Conservation (phyloP, 169 alveolate genomes). For the Plasmodium ovale region DNA sequence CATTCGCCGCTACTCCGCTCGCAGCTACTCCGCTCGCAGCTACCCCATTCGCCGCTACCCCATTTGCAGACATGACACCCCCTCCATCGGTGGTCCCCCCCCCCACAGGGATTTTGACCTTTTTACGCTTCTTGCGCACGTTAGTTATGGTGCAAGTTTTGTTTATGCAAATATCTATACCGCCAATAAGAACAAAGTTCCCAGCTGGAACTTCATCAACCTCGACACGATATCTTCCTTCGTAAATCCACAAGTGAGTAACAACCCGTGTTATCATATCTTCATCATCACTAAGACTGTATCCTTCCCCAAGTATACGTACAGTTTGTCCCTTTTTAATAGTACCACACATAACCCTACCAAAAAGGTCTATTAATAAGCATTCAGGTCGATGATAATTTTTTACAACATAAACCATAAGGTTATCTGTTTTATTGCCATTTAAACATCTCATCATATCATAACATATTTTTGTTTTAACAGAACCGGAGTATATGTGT, state of each 20-base stretch:
- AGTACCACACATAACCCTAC: constrained; percentile 98
- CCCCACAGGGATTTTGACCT: background rate
- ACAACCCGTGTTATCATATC: constrained; percentile 93
- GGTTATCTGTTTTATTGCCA: constrained; percentile 89
- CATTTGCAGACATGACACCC: too few relatives aligned
- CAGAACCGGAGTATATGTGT: constrained; percentile 88
- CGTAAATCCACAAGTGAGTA: constrained; percentile 92
- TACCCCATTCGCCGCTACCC: too few relatives aligned
- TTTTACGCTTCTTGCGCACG: constrained; percentile 25
- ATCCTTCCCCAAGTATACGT: constrained; percentile 95
- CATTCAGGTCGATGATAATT: constrained; percentile 95
- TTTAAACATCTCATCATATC: constrained; percentile 76
- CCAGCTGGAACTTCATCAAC: constrained; percentile 92
- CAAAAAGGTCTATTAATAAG: constrained; percentile 94
- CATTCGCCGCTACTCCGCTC: constrained; percentile 78
- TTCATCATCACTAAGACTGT: constrained; percentile 97
- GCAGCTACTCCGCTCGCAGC: background rate
- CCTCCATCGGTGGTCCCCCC: constrained; percentile 22
- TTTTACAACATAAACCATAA: constrained; percentile 92
- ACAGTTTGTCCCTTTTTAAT: constrained; percentile 94
- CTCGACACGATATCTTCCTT: constrained; percentile 95
- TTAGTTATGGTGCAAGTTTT: constrained; percentile 93
- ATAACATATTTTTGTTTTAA: constrained; percentile 74
- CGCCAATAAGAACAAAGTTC: constrained; percentile 96
- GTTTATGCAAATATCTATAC: constrained; percentile 92